phyloP scores from a whole-genome alignment of 345 rosid genomes.

The Citrus reticulata region DNA sequence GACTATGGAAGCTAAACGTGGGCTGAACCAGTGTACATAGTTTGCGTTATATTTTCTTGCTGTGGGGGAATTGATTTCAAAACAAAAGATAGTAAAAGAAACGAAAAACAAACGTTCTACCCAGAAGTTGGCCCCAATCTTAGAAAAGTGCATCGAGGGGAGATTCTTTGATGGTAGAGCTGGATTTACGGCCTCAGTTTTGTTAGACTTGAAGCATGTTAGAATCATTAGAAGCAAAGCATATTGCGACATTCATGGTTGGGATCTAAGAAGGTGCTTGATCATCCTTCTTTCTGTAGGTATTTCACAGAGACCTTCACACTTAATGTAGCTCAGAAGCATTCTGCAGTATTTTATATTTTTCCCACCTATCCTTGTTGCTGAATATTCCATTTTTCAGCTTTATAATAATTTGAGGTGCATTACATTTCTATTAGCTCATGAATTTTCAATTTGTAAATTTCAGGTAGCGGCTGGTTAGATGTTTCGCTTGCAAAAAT shows the following conservation, averaged over 20 bases:
- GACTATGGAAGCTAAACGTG: constrained; percentile 36
- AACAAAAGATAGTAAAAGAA: background rate
- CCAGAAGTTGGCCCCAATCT: background rate
- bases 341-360: background rate
- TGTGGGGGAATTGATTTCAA: background rate
- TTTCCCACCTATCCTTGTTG: background rate
- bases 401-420: background rate
- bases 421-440: background rate
- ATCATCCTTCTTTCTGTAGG: background rate
- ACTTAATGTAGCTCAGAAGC: background rate
- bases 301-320: background rate
- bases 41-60: constrained; percentile 10
- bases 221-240: background rate
- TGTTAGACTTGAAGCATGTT: background rate
- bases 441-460: background rate
- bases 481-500: background rate
- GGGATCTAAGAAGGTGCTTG: background rate
- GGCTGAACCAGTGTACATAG: constrained; percentile 76
- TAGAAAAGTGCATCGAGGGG: background rate
- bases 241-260: background rate
- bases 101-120: background rate
- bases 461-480: background rate
- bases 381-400: background rate
- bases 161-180: background rate
- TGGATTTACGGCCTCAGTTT: background rate